Evolutionary conservation across 257 asterid genomes (phyloP).

Genomic region (Nicotiana tomentosiformis): DNA sequence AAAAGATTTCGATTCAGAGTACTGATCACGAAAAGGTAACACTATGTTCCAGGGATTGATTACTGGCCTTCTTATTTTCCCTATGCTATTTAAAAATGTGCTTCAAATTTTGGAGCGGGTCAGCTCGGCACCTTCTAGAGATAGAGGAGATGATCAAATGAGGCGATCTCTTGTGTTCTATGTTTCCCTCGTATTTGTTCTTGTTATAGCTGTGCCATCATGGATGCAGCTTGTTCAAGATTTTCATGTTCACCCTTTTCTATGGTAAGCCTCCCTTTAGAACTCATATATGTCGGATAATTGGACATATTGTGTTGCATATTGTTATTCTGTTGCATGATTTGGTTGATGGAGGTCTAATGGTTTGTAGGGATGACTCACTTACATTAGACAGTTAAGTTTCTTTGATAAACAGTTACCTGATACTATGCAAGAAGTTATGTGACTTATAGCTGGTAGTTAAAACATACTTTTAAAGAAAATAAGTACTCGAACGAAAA

Average conservation of each 20-base stretch:
- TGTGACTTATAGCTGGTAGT: background rate
- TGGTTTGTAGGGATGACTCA: background rate
- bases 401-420: background rate
- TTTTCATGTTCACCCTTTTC: slow-evolving; percentile 61
- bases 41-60: slow-evolving; percentile 56
- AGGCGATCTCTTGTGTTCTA: slow-evolving; percentile 57
- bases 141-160: slow-evolving; percentile 34
- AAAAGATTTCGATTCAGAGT: background rate
- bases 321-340: background rate
- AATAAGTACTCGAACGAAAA: background rate
- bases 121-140: slow-evolving; percentile 25
- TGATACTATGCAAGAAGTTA: background rate
- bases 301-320: background rate
- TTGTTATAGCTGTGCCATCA: slow-evolving; percentile 59
- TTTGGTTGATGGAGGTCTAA: background rate
- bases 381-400: background rate
- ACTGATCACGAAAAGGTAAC: background rate
- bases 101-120: slow-evolving; percentile 34
- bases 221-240: slow-evolving; percentile 88
- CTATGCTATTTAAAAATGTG: slow-evolving; percentile 45
- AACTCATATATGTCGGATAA: background rate
- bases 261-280: slow-evolving; percentile 43
- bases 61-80: slow-evolving; percentile 71
- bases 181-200: slow-evolving; percentile 34
- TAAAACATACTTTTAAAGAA: background rate